phyloP scores from a whole-genome alignment of 371 early-diverging fungal genomes.

The Mortierella sp. region DNA sequence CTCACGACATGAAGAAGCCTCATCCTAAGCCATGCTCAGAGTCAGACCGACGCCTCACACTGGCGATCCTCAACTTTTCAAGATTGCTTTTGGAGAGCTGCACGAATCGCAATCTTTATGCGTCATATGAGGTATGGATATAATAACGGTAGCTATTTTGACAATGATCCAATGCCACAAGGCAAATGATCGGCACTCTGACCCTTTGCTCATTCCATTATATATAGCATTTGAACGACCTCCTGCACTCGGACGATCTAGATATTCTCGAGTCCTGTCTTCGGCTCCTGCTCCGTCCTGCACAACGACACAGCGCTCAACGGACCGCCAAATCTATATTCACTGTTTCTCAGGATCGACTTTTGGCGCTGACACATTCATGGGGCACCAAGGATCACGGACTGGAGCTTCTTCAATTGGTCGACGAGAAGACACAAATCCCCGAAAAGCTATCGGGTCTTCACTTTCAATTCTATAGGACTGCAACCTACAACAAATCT shows the following conservation, averaged over 20 bases:
- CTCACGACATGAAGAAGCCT: conserved; percentile 74
- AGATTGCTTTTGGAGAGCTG: conserved; percentile 92
- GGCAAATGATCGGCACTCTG: background rate
- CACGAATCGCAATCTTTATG: conserved; percentile 94
- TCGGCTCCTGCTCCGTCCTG: conserved; percentile 81
- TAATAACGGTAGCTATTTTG: background rate
- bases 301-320: conserved; percentile 84
- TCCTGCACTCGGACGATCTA: conserved; percentile 80
- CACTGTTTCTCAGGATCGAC: conserved; percentile 73
- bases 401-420: conserved; percentile 62
- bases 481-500: conserved; percentile 29
- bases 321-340: conserved; percentile 76
- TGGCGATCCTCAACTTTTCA: conserved; percentile 84
- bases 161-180: background rate
- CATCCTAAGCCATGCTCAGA: conserved; percentile 72
- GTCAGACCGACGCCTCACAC: conserved; percentile 66
- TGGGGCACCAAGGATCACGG: conserved; percentile 67
- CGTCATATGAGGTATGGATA: conserved; percentile 87
- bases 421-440: conserved; percentile 58
- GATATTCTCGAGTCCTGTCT: conserved; percentile 82
- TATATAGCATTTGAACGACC: conserved; percentile 75
- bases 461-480: conserved; percentile 78
- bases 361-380: conserved; percentile 71
- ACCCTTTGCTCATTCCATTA: background rate
- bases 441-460: conserved; percentile 67